Evolutionary conservation across 495 filamentous ascomycete species (phyloP).

Genomic region (Chaetomium fimeti): DNA sequence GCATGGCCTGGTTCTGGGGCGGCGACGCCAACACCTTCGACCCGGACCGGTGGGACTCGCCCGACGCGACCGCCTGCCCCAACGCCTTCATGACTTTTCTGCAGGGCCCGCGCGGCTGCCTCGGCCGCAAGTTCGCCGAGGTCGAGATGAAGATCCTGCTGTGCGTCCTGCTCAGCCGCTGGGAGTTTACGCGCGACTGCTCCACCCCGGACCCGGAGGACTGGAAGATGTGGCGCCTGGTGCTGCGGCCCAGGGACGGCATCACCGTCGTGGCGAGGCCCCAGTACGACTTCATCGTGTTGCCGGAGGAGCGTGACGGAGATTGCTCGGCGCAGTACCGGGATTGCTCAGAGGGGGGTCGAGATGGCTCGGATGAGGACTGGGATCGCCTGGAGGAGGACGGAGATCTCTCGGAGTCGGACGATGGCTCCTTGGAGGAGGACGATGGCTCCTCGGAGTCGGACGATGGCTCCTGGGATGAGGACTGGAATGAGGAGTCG

Average conservation of each 20-base stretch:
- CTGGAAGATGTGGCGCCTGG: conserved; percentile 56
- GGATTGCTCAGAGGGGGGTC: too few species aligned
- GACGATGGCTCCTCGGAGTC: too few species aligned
- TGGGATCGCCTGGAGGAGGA: too few species aligned
- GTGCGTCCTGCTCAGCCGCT: conserved; percentile 39
- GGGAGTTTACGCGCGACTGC: conserved; percentile 40
- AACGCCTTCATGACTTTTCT: conserved; percentile 45
- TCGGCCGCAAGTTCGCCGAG: conserved; percentile 45
- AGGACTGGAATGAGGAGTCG: too few species aligned
- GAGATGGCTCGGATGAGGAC: too few species aligned
- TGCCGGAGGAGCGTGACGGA: too few species aligned
- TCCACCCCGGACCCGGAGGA: conserved; percentile 47
- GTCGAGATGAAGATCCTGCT: conserved; percentile 45
- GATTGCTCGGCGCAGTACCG: too few species aligned
- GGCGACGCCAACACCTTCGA: conserved; percentile 38
- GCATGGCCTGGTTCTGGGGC: conserved; percentile 41
- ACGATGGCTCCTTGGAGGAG: too few species aligned
- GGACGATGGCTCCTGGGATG: too few species aligned
- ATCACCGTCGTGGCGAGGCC: conserved; percentile 44
- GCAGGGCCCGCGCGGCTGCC: conserved; percentile 41
- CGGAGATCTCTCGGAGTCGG: too few species aligned
- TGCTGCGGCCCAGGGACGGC: conserved; percentile 51
- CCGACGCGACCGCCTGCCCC: conserved; percentile 34
- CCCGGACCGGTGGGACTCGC: conserved; percentile 42
- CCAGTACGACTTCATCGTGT: too few species aligned